Evolutionary conservation across 1,284 basidiomycete species (phyloP), one percentile per base, ranked within the genome.

Genomic region (Ceratobasidium sp.): DNA sequence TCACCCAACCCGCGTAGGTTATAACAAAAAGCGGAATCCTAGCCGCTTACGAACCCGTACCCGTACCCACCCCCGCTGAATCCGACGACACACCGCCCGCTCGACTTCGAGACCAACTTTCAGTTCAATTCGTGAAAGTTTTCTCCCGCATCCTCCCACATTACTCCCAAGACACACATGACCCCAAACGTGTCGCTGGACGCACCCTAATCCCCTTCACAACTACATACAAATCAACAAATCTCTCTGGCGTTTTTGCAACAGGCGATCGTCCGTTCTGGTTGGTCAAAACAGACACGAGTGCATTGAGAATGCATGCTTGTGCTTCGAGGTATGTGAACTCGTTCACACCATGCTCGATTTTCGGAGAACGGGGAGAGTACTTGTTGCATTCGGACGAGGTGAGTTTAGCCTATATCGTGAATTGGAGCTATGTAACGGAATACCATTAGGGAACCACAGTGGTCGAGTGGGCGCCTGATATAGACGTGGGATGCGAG

Each of bases 251-350:
- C 17, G 92, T 93, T 1, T 97, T 97, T 83, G 89, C 97, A 79
- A 96, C 93, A 0, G 96, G 96, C 0, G 94, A 96, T 80, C 87
- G 90, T 66, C 94, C 96, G 29, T 89, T 90, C 78, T 97, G 96
- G 94, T 90, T 98, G 77, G 79, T 97, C 74, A 86, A 86, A 33
- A 91, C 89, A n/a, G 89, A 93, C 80, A 90, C 89, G 80, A 88
- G 88, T 71, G 89, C 90, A 14, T 82, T 90, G 69, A 87, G 87
- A 76, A 81, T 92, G 67, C 88, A 89, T 79, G 89, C 92, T 2
- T 91, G 89, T 22, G 89, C 90, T 9, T 89, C 93, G 82, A 84
- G 84, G 71, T 88, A 92, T 60, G 91, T 94, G 24, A 89, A 94
- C 77, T 89, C 94, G 24, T 96, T 96, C 82, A 93, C 93, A 17